phyloP scores from a whole-genome alignment of 371 early-diverging fungal genomes.

The Vairimorpha apis region DNA sequence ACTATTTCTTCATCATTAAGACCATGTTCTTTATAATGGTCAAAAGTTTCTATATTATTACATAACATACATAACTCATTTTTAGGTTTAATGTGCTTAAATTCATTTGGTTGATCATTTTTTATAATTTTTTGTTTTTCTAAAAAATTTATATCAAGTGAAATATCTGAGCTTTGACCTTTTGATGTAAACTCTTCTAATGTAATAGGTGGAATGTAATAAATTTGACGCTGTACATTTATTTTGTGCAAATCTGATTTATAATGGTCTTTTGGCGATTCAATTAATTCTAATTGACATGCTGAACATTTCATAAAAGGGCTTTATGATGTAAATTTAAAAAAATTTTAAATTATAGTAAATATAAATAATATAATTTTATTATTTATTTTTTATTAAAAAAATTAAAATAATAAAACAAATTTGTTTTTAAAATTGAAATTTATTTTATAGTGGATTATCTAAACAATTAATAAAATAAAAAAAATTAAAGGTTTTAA shows the following conservation, averaged over 20 bases:
- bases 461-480: too few relatives aligned
- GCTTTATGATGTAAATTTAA: not conserved
- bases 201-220: constrained; percentile 26
- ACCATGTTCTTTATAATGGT: constrained; percentile 31
- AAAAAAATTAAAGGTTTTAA: too few relatives aligned
- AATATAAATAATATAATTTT: not conserved
- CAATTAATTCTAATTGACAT: constrained; percentile 35
- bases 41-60: constrained; percentile 3
- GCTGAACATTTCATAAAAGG: constrained; percentile 40
- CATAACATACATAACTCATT: constrained; percentile 24
- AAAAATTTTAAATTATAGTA: not conserved
- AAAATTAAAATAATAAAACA: not conserved
- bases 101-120: not conserved
- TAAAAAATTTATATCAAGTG: constrained; percentile 5
- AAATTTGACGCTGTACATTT: constrained; percentile 46
- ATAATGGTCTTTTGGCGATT: constrained; percentile 23
- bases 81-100: not conserved
- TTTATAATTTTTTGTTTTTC: not conserved
- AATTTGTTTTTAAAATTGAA: not conserved
- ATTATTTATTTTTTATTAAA: not conserved
- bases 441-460: not conserved
- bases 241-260: constrained; percentile 33
- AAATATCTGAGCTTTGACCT: constrained; percentile 10
- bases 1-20: constrained; percentile 6
- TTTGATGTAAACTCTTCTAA: constrained; percentile 25